A percentile compares a stretch with the other conserved stretches of the same genome.
phyloP scores from a whole-genome alignment of 1,139 yeast species.

The Yamadazyma triangularis region DNA sequence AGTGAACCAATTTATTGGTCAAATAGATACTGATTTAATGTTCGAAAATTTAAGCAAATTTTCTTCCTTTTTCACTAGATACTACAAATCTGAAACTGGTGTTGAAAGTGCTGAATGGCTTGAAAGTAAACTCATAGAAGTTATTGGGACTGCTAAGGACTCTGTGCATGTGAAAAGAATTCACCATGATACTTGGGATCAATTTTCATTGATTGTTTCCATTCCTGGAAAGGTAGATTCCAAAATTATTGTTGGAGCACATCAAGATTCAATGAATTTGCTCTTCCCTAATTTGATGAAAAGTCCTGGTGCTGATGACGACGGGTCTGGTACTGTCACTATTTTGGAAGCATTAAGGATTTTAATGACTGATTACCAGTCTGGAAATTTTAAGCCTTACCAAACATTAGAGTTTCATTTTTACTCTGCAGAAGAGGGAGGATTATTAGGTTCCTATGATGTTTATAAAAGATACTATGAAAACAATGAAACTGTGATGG shows the following conservation, averaged over 20 bases:
- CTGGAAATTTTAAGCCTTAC: conserved; percentile 46
- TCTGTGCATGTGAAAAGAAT: conserved; percentile 24
- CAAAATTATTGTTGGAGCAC: conserved; percentile 77
- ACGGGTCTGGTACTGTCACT: conserved; percentile 86
- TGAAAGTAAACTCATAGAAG: conserved; percentile 40
- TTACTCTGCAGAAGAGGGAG: conserved; percentile 95
- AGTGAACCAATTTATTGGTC: conserved; percentile 36
- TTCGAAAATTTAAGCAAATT: conserved; percentile 55
- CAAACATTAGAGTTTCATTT: conserved; percentile 89
- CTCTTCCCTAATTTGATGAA: conserved; percentile 62
- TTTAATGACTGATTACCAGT: conserved; percentile 33
- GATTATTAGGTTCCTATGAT: conserved; percentile 81
- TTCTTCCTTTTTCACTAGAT: conserved; percentile 73
- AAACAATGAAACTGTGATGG: conserved; percentile 52
- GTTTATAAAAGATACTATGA: conserved; percentile 56
- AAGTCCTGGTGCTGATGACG: conserved; percentile 97
- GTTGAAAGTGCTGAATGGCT: conserved; percentile 73
- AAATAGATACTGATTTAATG: conserved; percentile 45
- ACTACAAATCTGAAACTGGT: conserved; percentile 72
- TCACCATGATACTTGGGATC: conserved; percentile 41
- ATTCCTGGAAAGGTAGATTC: conserved; percentile 34
- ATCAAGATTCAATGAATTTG: conserved; percentile 80
- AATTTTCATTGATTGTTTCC: conserved; percentile 37
- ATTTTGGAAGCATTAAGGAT: conserved; percentile 71
- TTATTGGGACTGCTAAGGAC: conserved; percentile 35